Evolutionary conservation across 2,329 filamentous ascomycete genomes (phyloP).

Genomic region (Xylariaceae sp.): DNA sequence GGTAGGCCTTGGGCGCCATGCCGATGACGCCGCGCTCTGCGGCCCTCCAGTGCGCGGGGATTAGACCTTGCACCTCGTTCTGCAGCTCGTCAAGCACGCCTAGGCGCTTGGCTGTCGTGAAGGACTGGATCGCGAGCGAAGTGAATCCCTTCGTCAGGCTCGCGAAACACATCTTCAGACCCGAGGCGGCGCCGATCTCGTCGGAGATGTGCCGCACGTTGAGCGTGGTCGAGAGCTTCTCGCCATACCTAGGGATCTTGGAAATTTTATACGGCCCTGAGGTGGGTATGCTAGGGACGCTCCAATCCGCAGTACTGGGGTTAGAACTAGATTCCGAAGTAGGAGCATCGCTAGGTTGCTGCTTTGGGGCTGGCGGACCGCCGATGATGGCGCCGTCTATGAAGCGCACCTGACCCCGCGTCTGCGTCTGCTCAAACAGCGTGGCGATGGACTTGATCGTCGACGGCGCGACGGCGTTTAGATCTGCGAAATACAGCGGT

Average conservation of each 20-base stretch:
- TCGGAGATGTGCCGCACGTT: slow-evolving; percentile 56
- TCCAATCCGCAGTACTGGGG: slow-evolving; percentile 44
- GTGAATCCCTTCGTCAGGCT: slow-evolving; percentile 69
- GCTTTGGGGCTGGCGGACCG: slow-evolving; percentile 52
- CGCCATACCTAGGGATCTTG: slow-evolving; percentile 49
- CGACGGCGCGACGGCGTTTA: slow-evolving; percentile 70
- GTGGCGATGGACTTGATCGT: slow-evolving; percentile 53
- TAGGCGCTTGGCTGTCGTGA: slow-evolving; percentile 70
- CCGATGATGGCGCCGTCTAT: slow-evolving; percentile 68
- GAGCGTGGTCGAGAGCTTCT: slow-evolving; percentile 51
- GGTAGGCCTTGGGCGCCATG: slow-evolving; percentile 78
- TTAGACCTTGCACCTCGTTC: slow-evolving; percentile 58
- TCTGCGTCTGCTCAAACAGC: slow-evolving; percentile 49
- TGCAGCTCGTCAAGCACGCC: slow-evolving; percentile 67
- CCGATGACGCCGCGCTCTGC: slow-evolving; percentile 59
- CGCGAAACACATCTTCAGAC: slow-evolving; percentile 72
- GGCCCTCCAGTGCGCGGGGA: slow-evolving; percentile 53
- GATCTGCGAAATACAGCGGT: slow-evolving; percentile 67
- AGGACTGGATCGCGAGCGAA: slow-evolving; percentile 73
- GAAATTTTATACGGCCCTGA: slow-evolving; percentile 56
- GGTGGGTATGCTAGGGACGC: slow-evolving; percentile 51
- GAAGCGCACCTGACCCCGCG: slow-evolving; percentile 52
- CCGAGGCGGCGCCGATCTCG: slow-evolving; percentile 61
- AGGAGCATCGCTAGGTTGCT: neutral
- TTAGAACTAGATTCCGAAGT: slow-evolving; percentile 20